phyloP scores from a whole-genome alignment of 352 stramenopile species.

The Peronosclerospora sorghi region DNA sequence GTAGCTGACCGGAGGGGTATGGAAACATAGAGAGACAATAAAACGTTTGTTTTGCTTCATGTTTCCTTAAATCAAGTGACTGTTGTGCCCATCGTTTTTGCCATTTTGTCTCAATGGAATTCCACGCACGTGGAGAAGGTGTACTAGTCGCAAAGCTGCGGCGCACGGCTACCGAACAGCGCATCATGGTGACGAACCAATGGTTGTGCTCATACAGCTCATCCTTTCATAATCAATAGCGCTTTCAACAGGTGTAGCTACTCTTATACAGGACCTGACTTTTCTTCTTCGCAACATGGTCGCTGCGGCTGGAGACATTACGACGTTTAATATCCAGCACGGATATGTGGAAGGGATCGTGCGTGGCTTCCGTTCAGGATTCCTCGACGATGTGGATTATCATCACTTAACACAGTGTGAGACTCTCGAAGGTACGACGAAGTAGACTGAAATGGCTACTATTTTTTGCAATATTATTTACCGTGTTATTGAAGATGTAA shows the following conservation, averaged over 20 bases:
- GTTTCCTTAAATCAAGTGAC: not conserved
- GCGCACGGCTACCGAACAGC: not conserved
- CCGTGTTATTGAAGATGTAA: slow-evolving; percentile 80
- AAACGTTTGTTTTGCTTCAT: slow-evolving; percentile 15
- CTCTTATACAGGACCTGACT: not conserved
- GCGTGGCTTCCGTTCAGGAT: slow-evolving; percentile 90
- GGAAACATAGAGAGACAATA: slow-evolving; percentile 97
- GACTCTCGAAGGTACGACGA: slow-evolving; percentile 67
- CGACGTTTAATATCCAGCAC: slow-evolving; percentile 97
- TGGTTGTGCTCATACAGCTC: not conserved
- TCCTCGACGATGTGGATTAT: slow-evolving; percentile 85
- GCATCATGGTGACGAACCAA: not conserved
- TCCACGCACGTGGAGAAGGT: slow-evolving; percentile 26
- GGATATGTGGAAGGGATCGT: slow-evolving; percentile 95
- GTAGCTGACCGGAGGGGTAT: slow-evolving; percentile 95
- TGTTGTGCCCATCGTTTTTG: slow-evolving; percentile 45
- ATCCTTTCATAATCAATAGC: slow-evolving; percentile 1
- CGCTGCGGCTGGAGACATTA: slow-evolving; percentile 79
- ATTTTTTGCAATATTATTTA: not conserved
- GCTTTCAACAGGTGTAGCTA: not conserved
- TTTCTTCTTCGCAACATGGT: no score
- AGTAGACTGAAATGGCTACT: not conserved
- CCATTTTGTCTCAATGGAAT: slow-evolving; percentile 57
- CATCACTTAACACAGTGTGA: slow-evolving; percentile 86
- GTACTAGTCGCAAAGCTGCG: slow-evolving; percentile 17